phyloP scores from a whole-genome alignment of 768 basidiomycete species.

The Mycena alexandri region DNA sequence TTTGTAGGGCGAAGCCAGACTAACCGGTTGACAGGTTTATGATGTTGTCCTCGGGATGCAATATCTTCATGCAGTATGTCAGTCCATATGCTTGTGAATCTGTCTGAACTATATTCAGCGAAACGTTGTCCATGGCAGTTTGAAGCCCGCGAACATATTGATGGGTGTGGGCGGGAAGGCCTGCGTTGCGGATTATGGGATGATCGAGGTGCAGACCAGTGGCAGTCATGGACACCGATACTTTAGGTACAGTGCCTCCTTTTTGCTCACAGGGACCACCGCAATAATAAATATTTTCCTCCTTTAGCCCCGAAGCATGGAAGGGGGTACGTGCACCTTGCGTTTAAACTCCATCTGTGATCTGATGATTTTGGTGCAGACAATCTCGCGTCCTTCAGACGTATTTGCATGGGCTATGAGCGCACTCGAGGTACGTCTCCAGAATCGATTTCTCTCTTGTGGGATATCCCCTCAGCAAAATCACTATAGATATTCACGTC shows the following conservation, averaged over 20 bases:
- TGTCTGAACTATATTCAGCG: slow-evolving; percentile 27
- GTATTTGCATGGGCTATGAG: slow-evolving; percentile 47
- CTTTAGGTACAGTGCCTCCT: slow-evolving; percentile 9
- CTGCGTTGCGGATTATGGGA: slow-evolving; percentile 41
- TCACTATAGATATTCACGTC: slow-evolving; percentile 41
- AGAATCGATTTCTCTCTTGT: too few relatives aligned
- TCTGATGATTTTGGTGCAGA: slow-evolving; percentile 32
- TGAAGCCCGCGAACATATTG: slow-evolving; percentile 44
- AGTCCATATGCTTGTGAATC: not conserved
- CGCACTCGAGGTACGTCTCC: slow-evolving; percentile 40
- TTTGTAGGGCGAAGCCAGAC: not conserved
- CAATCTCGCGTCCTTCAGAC: slow-evolving; percentile 42
- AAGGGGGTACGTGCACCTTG: slow-evolving; percentile 41
- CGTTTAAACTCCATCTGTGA: not conserved
- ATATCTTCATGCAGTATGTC: slow-evolving; percentile 41
- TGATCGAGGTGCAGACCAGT: slow-evolving; percentile 41
- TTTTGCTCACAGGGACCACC: too few relatives aligned
- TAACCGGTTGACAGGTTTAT: slow-evolving; percentile 32
- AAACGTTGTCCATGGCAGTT: slow-evolving; percentile 42
- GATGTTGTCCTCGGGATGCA: slow-evolving; percentile 43
- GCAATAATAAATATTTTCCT: too few relatives aligned
- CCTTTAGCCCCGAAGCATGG: slow-evolving; percentile 44
- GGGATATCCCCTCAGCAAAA: not conserved
- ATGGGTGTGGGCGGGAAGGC: slow-evolving; percentile 35
- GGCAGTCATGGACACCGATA: slow-evolving; percentile 41